Evolutionary conservation across 106 monocot genomes (phyloP).

Genomic region (Dioscorea alata): DNA sequence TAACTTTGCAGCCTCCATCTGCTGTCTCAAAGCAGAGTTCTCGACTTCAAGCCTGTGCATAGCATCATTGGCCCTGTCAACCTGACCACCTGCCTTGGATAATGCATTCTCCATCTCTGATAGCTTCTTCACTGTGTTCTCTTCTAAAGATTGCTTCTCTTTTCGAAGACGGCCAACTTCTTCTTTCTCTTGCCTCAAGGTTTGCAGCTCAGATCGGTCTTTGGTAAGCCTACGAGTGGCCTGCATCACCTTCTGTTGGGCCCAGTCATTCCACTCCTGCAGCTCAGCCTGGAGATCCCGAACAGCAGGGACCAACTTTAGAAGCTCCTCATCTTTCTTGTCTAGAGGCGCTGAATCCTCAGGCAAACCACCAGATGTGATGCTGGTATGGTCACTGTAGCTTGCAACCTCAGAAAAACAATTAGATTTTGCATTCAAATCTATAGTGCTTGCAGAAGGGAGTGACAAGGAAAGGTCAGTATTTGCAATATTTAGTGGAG

Average conservation of each 20-base stretch:
- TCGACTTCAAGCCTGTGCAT: slow-evolving; percentile 46
- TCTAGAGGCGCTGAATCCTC: slow-evolving; percentile 43
- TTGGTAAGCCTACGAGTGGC: slow-evolving; percentile 60
- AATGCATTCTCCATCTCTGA: slow-evolving; percentile 77
- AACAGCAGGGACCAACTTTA: slow-evolving; percentile 39
- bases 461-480: slow-evolving; percentile 75
- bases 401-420: slow-evolving; percentile 1
- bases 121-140: slow-evolving; percentile 67
- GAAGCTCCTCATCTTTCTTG: slow-evolving; percentile 57
- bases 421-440: slow-evolving; percentile 1
- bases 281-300: slow-evolving; percentile 55
- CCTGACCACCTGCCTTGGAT: slow-evolving; percentile 51
- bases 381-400: slow-evolving; percentile 4
- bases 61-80: slow-evolving; percentile 45
- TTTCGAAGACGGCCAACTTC: slow-evolving; percentile 66
- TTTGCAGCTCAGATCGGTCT: slow-evolving; percentile 70
- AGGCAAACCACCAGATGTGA: slow-evolving; percentile 21
- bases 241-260: slow-evolving; percentile 84
- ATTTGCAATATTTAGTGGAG: slow-evolving; percentile 27
- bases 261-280: slow-evolving; percentile 86
- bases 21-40: slow-evolving; percentile 57
- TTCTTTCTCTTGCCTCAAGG: slow-evolving; percentile 64
- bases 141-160: slow-evolving; percentile 68
- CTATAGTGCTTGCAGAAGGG: slow-evolving; percentile 25
- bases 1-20: slow-evolving; percentile 75